Base-by-base conservation (phyloP, 139 green algal genomes). In the Choricystis sp. region DNA sequence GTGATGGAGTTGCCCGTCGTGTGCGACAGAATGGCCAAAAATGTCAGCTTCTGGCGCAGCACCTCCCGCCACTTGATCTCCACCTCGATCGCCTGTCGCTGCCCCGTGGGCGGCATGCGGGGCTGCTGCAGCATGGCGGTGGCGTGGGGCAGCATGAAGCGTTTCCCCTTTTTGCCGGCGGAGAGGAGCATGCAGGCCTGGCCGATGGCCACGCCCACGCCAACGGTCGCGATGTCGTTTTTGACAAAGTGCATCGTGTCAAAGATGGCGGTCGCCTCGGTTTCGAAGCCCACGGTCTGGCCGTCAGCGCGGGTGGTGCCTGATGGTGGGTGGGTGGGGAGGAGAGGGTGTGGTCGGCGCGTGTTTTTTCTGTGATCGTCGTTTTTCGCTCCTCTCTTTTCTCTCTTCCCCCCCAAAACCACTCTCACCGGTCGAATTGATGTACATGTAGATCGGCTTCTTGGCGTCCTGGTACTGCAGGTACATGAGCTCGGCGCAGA, bases 71-170 rank as follows among this genome's bases (percentile, higher is more conserved):
- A 96, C 74, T 95, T 96, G 79, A 98, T 95, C 66, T 91, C 75
- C 27, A 98, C 84, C 71, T 98, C 92, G 57, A 78, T 71, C 22
- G 72, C 72, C 72, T 96, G 91, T 31, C 90, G 76, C 79, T 94
- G 84, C 14, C 92, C 92, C 3, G 86, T 96, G 40, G 86, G 83
- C 2, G 92, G 90, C 61, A 96, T 77, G 16, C 89, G 80, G 25
- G 92, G 92, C 85, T 98, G 92, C 77, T 98, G 92, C 48, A 98
- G 84, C 90, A 98, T 98, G 28, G 92, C 91, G 56, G 86, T 94
- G 16, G 87, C 81, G 60, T 95, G 82, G 22, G 85, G 78, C 29
- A 94, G 80, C 86, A 94, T 94, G 67, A 83, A 93, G 23, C 87
- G 77, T 58, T 91, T 86, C 62, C 78, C 85, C 73, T 90, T 89